Percentiles rank a stretch among this genome's conserved stretches.
These are phyloP conservation scores for Prunus campanulata DNA, from an alignment of 306 rosid species.

Conservation along the genomic window DNA sequence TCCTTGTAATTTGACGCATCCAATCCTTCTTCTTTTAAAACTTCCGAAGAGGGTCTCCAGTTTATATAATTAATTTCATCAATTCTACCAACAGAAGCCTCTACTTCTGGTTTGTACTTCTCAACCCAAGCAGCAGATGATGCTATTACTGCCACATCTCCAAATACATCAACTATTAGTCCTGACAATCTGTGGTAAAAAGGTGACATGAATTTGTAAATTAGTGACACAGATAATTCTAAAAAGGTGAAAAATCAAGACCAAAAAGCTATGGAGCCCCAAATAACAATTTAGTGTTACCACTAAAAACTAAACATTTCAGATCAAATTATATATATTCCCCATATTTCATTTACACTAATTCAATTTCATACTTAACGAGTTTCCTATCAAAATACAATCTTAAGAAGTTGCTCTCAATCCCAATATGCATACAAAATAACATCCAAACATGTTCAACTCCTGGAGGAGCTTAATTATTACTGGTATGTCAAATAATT, in stretches of 20 bases:
- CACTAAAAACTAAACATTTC: neutral
- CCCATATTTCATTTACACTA: neutral
- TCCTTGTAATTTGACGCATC: conserved; percentile 53
- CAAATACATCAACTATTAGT: conserved; percentile 74
- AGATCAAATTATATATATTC: neutral
- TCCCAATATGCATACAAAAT: neutral
- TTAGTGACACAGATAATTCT: conserved; percentile 5
- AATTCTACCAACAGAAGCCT: conserved; percentile 47
- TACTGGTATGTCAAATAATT: neutral
- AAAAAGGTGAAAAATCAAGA: neutral
- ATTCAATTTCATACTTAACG: neutral
- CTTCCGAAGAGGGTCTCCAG: conserved; percentile 86
- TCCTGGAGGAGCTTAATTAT: neutral
- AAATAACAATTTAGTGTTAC: neutral
- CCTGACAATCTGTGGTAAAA: conserved; percentile 72
- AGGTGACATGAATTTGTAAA: conserved; percentile 8
- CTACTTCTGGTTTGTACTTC: conserved; percentile 75
- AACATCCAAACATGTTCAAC: neutral
- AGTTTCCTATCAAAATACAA: neutral
- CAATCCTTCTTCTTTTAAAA: conserved; percentile 86
- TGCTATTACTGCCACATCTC: conserved; percentile 89
- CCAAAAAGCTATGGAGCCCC: neutral
- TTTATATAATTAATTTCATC: conserved; percentile 58
- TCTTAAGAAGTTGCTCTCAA: neutral
- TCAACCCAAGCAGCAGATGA: conserved; percentile 99